Evolutionary conservation across 352 stramenopile species (phyloP).

Genomic region (Phytophthora pinifolia): DNA sequence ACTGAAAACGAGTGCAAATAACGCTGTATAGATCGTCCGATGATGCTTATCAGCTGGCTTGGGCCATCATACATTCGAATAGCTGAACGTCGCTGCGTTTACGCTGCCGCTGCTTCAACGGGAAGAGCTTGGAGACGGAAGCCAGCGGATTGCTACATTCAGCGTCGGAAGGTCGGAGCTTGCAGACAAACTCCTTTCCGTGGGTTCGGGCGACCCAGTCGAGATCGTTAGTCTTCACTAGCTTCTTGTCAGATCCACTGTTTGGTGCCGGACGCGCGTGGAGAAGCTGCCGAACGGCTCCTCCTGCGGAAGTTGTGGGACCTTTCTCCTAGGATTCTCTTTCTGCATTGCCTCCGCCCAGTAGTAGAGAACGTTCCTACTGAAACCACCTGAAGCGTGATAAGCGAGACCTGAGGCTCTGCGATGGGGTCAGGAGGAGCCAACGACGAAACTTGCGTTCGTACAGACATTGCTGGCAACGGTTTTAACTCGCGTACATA

Average conservation of each 20-base stretch:
- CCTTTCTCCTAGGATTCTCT: slow-evolving; percentile 20
- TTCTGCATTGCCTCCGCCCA: slow-evolving; percentile 11
- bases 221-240: slow-evolving; percentile 47
- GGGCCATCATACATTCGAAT: slow-evolving; percentile 12
- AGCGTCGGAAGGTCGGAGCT: background rate
- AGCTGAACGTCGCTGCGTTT: slow-evolving; percentile 1
- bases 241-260: slow-evolving; percentile 46
- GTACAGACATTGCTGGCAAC: too few relatives aligned
- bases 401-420: too few relatives aligned
- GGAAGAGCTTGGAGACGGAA: slow-evolving; percentile 8
- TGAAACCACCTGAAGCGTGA: too few relatives aligned
- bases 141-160: background rate
- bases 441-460: too few relatives aligned
- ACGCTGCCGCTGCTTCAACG: slow-evolving; percentile 13
- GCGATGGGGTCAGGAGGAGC: too few relatives aligned
- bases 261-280: slow-evolving; percentile 51
- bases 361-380: background rate
- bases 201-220: slow-evolving; percentile 43
- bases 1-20: slow-evolving; percentile 1
- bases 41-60: slow-evolving; percentile 10
- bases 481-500: too few relatives aligned
- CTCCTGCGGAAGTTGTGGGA: slow-evolving; percentile 57
- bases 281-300: slow-evolving; percentile 59
- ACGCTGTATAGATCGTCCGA: background rate
- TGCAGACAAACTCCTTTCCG: slow-evolving; percentile 13